phyloP scores from a whole-genome alignment of 169 alveolate genomes.

The Eimeria falciformis region DNA sequence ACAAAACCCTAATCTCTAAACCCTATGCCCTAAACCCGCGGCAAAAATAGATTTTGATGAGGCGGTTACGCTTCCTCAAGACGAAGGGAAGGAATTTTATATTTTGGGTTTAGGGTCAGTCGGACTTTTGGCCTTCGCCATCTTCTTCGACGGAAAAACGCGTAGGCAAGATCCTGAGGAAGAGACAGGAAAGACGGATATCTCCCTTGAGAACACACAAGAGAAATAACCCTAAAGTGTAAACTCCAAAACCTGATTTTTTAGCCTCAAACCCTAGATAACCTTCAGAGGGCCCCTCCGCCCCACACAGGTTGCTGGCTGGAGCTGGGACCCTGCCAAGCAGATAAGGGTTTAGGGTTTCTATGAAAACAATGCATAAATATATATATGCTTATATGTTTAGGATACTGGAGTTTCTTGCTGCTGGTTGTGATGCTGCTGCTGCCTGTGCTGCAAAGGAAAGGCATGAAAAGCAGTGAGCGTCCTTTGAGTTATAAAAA shows the following conservation, averaged over 20 bases:
- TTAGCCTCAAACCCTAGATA: neutral
- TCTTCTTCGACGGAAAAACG: neutral
- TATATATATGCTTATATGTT: too few relatives aligned
- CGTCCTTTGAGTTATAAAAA: too few relatives aligned
- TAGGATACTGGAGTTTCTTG: too few relatives aligned
- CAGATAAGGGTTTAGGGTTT: too few relatives aligned
- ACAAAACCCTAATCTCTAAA: neutral
- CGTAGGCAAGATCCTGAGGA: conserved; percentile 32
- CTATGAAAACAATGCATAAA: too few relatives aligned
- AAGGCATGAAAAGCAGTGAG: too few relatives aligned
- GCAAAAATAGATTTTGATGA: too few relatives aligned
- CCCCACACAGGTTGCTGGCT: neutral
- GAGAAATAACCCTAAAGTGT: neutral
- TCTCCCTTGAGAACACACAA: neutral
- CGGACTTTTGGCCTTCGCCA: conserved; percentile 67
- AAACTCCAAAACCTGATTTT: neutral
- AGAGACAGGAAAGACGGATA: neutral
- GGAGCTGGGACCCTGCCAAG: conserved; percentile 2
- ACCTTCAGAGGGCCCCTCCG: neutral
- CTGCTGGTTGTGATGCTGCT: too few relatives aligned
- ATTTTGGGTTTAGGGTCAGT: neutral
- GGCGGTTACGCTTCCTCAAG: too few relatives aligned
- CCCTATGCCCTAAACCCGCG: neutral
- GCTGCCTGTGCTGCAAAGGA: too few relatives aligned
- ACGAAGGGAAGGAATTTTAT: too few relatives aligned